Evolutionary conservation across 1,284 basidiomycete genomes (phyloP), one percentile per base, ranked within the genome.

Genomic region (Moniliella sp.): DNA sequence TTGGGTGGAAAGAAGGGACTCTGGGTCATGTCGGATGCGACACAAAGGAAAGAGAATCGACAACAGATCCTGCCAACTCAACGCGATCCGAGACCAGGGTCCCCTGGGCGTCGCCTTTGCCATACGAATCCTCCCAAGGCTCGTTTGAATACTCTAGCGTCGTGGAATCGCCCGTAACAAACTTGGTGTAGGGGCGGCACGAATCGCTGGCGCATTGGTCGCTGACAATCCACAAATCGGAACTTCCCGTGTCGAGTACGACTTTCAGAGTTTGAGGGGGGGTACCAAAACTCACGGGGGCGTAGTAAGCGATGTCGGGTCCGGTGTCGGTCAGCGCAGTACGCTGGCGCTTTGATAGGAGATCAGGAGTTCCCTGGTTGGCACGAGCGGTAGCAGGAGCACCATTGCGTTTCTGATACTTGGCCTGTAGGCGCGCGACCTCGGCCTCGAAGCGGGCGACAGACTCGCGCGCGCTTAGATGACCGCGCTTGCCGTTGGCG

Each of bases 161-260:
- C 3, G 35, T 37, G 15, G 57, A 61, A 16, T 38, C 36, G 4
- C 38, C 30, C 9, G 57, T 25, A 15, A 61, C 49, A 39, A 37
- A 57, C 28, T 44, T 45, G 35, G 45, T 17, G 14, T 36, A 42
- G 10, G 46, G 40, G 40, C 74, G 75, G 17, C 68, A 68, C 3
- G 48, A 34, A 0, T 34, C 12, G 15, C 31, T 32, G 3, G 39
- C 45, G 50, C 78, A 81, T 8, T 60, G 60, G 0, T 58, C 44
- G 35, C 69, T 70, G 3, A 72, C 70, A 3, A 84, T 65, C 75
- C 79, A 83, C 4, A 83, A 66, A 57, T 83, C 80, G 4, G 78
- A 62, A 0, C 79, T 83, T 2, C 81, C 82, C 0, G 76, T 78
- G 51, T 78, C 67, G 31, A 68, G 57, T 30, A 67, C 61, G 32